Evolutionary conservation across 2,329 filamentous ascomycete species (phyloP), one percentile per base, ranked within the genome.

Genomic region (Akanthomyces lecanii): DNA sequence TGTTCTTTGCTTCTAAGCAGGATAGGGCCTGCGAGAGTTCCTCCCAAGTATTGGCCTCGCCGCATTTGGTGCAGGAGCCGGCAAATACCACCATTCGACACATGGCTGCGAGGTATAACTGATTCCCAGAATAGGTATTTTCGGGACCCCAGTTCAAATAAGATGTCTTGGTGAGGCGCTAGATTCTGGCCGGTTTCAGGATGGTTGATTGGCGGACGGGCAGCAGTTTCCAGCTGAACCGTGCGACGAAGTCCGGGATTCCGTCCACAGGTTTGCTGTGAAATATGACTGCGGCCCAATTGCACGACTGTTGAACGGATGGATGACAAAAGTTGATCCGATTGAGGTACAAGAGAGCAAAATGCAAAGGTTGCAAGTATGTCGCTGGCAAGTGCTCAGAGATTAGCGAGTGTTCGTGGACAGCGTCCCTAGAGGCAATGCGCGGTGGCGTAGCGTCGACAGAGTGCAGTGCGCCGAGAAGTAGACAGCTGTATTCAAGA

Each of bases 1-100:
- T 74, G 70, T 82, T 82, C 67, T 82, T 82, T 44, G 80, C 79
- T 65, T 81, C 75, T 56, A 82, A 76, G 62, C 80, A 82, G 8
- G 76, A 78, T 3, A 82, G 73, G 66, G 78, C 71, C 67, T 81
- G 79, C 14, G 75, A 72, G 23, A 82, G 72, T 10, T 81, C 77
- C 30, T 75, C 70, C 79, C 80, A 79, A 18, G 72, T 76, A 60
- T 79, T 75, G 51, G 64, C 67, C 6, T 74, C 70, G 47, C 69
- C 73, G 69, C 80, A 82, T 54, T 71, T 73, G 44, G 77, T 77
- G 71, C 80, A 82, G 47, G 70, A 69, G 53, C 80, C 80, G 45
- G 69, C 69, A 67, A 81, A 82, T 50, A 76, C 68, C 51, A 82
- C 68, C 69, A 79, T 73, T 61, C 80, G 79, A 70, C 80, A 82